Percentiles rank a stretch among this genome's conserved stretches.
phyloP scores from a whole-genome alignment of 805 yeast genomes.

The Phaffomyces opuntiae region DNA sequence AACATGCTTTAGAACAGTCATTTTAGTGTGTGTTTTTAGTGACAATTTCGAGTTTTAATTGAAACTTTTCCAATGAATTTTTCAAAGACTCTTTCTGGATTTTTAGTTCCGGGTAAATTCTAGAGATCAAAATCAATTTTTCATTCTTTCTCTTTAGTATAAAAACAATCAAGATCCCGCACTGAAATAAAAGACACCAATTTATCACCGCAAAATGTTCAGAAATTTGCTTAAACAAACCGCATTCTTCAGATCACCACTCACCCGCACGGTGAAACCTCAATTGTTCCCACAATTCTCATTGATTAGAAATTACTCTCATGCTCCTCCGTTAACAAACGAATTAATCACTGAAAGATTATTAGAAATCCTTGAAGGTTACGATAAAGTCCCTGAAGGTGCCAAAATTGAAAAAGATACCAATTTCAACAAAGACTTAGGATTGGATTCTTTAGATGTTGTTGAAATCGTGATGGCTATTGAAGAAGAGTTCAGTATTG shows the following conservation, averaged over 20 bases:
- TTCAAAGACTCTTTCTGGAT: not conserved
- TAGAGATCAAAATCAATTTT: not conserved
- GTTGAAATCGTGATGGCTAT: slow-evolving; percentile 70
- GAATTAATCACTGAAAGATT: slow-evolving; percentile 59
- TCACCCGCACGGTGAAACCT: not conserved
- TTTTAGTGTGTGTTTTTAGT: slow-evolving; percentile 1
- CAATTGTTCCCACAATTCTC: not conserved
- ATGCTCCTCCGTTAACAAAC: slow-evolving; percentile 52
- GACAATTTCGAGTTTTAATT: not conserved
- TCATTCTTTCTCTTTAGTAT: not conserved
- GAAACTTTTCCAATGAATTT: not conserved
- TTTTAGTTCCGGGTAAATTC: not conserved
- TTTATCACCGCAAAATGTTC: not conserved
- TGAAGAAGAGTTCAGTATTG: slow-evolving; percentile 59
- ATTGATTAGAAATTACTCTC: slow-evolving; percentile 40
- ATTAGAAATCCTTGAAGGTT: slow-evolving; percentile 57
- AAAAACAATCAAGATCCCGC: no score
- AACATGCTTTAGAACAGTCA: slow-evolving; percentile 17
- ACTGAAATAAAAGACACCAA: no score
- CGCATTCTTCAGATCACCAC: not conserved
- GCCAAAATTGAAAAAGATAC: slow-evolving; percentile 32
- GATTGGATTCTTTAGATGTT: slow-evolving; percentile 64
- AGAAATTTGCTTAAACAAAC: slow-evolving; percentile 3
- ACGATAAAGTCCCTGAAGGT: slow-evolving; percentile 43
- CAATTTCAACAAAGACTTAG: slow-evolving; percentile 57